Base-by-base conservation (phyloP, 2,329 filamentous ascomycete species). In the Thielaviopsis musarum region DNA sequence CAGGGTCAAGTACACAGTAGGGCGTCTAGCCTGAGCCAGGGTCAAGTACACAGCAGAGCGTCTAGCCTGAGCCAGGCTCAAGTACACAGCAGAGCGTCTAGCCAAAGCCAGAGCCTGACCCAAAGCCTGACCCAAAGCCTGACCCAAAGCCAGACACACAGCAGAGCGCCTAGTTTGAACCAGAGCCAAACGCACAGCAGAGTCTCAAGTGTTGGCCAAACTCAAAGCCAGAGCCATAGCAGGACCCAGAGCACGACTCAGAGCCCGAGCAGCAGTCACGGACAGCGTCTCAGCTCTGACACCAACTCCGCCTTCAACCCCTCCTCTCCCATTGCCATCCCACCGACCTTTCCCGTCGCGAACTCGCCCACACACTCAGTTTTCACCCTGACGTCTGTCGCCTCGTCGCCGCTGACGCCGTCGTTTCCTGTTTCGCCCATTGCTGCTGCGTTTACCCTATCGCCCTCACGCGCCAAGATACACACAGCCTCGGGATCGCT, bases 311-410 rank as follows among this genome's bases (percentile, higher is more conserved):
- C 24, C 2, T 58, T 58, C 22, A 41, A 48, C 38, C 17, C 59
- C 3, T 28, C 53, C 6, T 59, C 51, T 24, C 54, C 57, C 12
- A 53, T 59, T 13, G 41, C 45, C 15, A 45, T 61, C 34, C 60
- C 60, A 12, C 49, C 60, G 5, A 61, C 60, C 41, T 54, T 59
- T 22, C 54, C 54, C 2, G 49, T 41, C 21, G 19, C 56, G 21
- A 22, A 59, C n/a, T 56, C 60, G 7, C 60, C 60, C 17, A 57
- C 57, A 19, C 60, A 61, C 21, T 61, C 59, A 10, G 52, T 61
- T 22, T 54, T 26, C 21, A 52, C 52, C 2, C 38, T 45, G 38
- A 15, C 38, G 7, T 61, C 60, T 19, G 54, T 54, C 6, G 54
- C 60, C 34, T 61, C 57, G 4, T 61, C 60, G 13, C 60, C 54